Percentiles rank a stretch among this genome's conserved stretches.
Conservation (phyloP, 768 basidiomycete genomes). For the Chalciporus sphaerocephalus region DNA sequence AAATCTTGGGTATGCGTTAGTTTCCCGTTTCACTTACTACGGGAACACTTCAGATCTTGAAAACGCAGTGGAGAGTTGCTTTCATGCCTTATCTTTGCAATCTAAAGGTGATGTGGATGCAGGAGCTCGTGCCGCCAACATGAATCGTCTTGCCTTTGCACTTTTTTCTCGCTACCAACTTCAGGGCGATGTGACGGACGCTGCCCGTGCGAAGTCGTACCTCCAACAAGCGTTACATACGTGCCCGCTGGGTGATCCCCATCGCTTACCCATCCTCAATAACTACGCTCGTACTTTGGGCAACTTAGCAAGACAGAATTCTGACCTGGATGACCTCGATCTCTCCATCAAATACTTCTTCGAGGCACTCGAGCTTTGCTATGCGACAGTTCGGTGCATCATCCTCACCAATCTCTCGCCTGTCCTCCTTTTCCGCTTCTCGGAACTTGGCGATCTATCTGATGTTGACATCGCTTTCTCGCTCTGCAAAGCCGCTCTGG, state of each 20-base stretch:
- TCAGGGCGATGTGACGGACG: slow-evolving; percentile 14
- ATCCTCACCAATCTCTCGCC: slow-evolving; percentile 11
- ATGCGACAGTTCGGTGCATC: slow-evolving; percentile 5
- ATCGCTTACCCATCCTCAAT: slow-evolving; percentile 9
- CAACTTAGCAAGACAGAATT: slow-evolving; percentile 7
- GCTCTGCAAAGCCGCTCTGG: slow-evolving; percentile 10
- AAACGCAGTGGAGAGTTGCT: slow-evolving; percentile 18
- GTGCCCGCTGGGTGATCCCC: slow-evolving; percentile 5
- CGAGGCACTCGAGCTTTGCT: slow-evolving; percentile 16
- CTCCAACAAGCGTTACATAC: slow-evolving; percentile 11
- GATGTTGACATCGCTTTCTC: slow-evolving; percentile 24
- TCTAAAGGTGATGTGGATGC: slow-evolving; percentile 3
- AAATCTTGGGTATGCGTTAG: slow-evolving; percentile 12
- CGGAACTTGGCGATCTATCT: neutral
- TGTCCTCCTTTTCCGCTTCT: slow-evolving; percentile 8
- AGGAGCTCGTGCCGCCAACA: neutral
- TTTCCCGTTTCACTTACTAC: slow-evolving; percentile 15
- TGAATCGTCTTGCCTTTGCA: slow-evolving; percentile 13
- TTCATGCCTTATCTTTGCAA: slow-evolving; percentile 6
- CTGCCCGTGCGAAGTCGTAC: slow-evolving; percentile 15
- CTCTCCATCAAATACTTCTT: slow-evolving; percentile 15
- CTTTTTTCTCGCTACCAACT: slow-evolving; percentile 22
- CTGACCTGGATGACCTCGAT: slow-evolving; percentile 10
- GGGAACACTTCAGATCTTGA: slow-evolving; percentile 25
- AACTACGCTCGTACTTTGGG: slow-evolving; percentile 11